Base-by-base conservation (phyloP, 495 filamentous ascomycete species). In the Cryomyces minteri region DNA sequence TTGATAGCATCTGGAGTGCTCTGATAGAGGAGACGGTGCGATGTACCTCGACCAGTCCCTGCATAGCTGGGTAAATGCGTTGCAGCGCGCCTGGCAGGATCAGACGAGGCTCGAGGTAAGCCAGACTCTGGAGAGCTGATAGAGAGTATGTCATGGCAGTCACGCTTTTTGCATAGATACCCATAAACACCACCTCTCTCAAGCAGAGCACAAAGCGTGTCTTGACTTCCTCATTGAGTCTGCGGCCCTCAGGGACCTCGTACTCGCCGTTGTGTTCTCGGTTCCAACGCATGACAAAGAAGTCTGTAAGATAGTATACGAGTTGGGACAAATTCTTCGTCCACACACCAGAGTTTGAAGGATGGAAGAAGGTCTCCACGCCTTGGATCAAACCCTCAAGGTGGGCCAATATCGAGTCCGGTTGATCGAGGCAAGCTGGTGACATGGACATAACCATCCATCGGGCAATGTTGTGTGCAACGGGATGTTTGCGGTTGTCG, bases 251-350 rank as follows among this genome's bases (percentile, higher is more conserved):
- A 4, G 88, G 90, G 2, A 85, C 67, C 11, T 90, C 80, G 69
- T 90, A 74, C 63, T 99, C 90, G 18, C 84, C 87, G 54, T 73
- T 94, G 54, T 80, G 80, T 60, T 99, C 90, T 39, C 86, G 77
- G 52, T 96, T 94, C 87, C 87, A 96, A 31, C 90, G 80, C 70
- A 94, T 94, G 31, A 96, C 83, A 55, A 99, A 99, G 55, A 94
- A 88, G 58, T 99, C 90, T 5, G 85, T 78, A 3, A 96, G 70
- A 61, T 92, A 95, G 61, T 82, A 95, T 29, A 92, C 81, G 41
- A 99, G 67, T 55, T 95, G 88, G 0, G 84, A 79, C 12, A 99
- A 65, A 41, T 84, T 85, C 57, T 78, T 84, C 0, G 88, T 94
- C 90, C 90, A 99, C 36, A 57, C 64, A 6, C 90, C 90, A 40